Percentiles rank a stretch among this genome's conserved stretches.
Conservation (phyloP, 2,329 filamentous ascomycete genomes). For the Cucurbitaria berberidis region DNA sequence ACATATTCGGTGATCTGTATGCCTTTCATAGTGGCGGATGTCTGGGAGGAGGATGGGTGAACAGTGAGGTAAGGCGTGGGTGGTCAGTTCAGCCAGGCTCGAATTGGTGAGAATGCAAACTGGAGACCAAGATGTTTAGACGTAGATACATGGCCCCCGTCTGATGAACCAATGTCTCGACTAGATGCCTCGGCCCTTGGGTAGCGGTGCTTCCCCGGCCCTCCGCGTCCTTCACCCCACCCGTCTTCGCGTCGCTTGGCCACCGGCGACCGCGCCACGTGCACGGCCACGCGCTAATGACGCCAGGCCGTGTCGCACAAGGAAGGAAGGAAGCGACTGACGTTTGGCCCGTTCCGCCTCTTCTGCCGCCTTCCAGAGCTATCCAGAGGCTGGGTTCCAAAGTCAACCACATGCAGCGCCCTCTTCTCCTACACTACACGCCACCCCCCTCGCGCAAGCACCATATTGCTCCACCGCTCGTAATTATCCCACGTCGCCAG, state of each 20-base stretch:
- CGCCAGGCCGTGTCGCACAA: constrained; percentile 15
- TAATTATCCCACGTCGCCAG: not conserved
- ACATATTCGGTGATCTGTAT: constrained; percentile 78
- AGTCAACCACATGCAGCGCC: constrained; percentile 4
- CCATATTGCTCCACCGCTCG: constrained; percentile 7
- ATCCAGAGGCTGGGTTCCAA: constrained; percentile 22
- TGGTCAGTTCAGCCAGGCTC: not conserved
- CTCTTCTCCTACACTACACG: constrained; percentile 2
- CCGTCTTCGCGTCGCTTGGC: constrained; percentile 5
- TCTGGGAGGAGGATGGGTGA: not conserved
- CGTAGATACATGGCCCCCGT: too few relatives aligned
- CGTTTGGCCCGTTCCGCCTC: constrained; percentile 13
- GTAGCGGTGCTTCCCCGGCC: constrained; percentile 15
- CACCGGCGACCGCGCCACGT: constrained; percentile 4
- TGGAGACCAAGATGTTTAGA: too few relatives aligned
- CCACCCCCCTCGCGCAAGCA: constrained; percentile 7
- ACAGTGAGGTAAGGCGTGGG: too few relatives aligned
- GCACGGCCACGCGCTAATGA: constrained; percentile 20
- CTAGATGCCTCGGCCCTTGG: constrained; percentile 27
- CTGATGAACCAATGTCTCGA: too few relatives aligned
- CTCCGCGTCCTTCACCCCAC: constrained; percentile 11
- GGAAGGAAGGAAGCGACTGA: constrained; percentile 28
- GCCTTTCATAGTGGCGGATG: constrained; percentile 66
- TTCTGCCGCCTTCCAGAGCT: constrained; percentile 40
- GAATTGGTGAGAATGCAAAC: not conserved